phyloP scores from a whole-genome alignment of 192 early-diverging fungal genomes.

The Backusella parvicylindrica region DNA sequence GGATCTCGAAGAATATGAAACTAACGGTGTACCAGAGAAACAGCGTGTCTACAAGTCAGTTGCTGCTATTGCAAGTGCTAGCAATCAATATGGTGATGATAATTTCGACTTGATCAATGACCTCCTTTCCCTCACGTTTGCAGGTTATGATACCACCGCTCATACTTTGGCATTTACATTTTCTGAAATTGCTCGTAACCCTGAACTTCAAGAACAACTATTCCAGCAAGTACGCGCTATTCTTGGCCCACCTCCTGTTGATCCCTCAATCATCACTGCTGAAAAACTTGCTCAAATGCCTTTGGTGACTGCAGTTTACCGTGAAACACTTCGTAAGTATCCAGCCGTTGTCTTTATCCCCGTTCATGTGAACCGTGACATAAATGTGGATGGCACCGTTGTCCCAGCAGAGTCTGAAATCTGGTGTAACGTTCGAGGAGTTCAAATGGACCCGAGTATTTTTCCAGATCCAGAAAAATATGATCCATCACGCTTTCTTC shows the following conservation, averaged over 20 bases:
- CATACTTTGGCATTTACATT: slow-evolving; percentile 44
- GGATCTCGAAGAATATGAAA: neutral
- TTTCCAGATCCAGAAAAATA: slow-evolving; percentile 37
- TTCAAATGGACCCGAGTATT: slow-evolving; percentile 30
- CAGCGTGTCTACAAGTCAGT: slow-evolving; percentile 2
- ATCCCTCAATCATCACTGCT: slow-evolving; percentile 5
- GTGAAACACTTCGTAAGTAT: slow-evolving; percentile 36
- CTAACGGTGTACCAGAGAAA: neutral
- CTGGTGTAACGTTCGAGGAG: slow-evolving; percentile 33
- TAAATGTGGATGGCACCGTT: slow-evolving; percentile 15
- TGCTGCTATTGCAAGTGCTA: slow-evolving; percentile 17
- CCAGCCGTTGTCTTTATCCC: slow-evolving; percentile 33
- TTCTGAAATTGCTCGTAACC: slow-evolving; percentile 39
- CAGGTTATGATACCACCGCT: slow-evolving; percentile 53
- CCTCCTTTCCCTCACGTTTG: slow-evolving; percentile 49
- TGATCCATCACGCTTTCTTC: slow-evolving; percentile 25
- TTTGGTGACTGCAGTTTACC: slow-evolving; percentile 28
- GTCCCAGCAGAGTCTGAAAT: slow-evolving; percentile 28
- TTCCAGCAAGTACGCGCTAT: slow-evolving; percentile 34
- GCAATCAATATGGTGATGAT: slow-evolving; percentile 15
- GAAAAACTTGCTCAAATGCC: slow-evolving; percentile 29
- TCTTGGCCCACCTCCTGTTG: slow-evolving; percentile 27
- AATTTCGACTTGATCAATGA: slow-evolving; percentile 39
- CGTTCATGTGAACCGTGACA: slow-evolving; percentile 24
- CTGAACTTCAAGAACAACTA: slow-evolving; percentile 39